phyloP scores from a whole-genome alignment of 2,329 filamentous ascomycete species.

The Epichloe amarillans region DNA sequence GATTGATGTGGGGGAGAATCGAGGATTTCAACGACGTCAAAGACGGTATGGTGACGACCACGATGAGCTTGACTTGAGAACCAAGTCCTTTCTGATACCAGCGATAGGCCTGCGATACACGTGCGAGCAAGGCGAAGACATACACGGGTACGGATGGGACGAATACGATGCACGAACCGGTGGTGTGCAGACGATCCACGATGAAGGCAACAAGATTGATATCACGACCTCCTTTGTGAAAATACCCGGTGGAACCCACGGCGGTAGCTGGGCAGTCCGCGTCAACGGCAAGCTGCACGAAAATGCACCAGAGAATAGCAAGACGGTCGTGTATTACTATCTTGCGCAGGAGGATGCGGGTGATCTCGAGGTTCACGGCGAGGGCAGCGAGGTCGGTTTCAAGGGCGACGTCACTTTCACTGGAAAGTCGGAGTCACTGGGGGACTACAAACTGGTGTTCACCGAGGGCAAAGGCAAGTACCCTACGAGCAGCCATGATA shows the following conservation, averaged over 20 bases:
- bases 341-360: conserved; percentile 66
- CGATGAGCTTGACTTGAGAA: too few species aligned
- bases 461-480: conserved; percentile 55
- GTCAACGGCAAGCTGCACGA: conserved; percentile 69
- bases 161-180: conserved; percentile 85
- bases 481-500: conserved; percentile 50
- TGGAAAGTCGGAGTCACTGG: conserved; percentile 59
- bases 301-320: conserved; percentile 51
- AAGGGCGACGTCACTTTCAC: conserved; percentile 51
- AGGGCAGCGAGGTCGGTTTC: conserved; percentile 36
- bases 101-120: conserved; percentile 71
- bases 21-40: conserved; percentile 67
- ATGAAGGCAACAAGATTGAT: conserved; percentile 76
- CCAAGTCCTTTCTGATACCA: too few species aligned
- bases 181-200: conserved; percentile 81
- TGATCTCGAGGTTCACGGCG: conserved; percentile 43
- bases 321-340: conserved; percentile 73
- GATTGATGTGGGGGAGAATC: conserved; percentile 81
- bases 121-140: conserved; percentile 88
- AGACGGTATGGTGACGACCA: conserved; percentile 37
- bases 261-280: conserved; percentile 83
- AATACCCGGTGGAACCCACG: conserved; percentile 69
- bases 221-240: conserved; percentile 92
- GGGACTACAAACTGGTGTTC: conserved; percentile 66
- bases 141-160: conserved; percentile 95